A percentile compares a stretch with the other conserved stretches of the same genome.
Conservation (phyloP, 148 eudicot species). For the Selenicereus undatus region DNA sequence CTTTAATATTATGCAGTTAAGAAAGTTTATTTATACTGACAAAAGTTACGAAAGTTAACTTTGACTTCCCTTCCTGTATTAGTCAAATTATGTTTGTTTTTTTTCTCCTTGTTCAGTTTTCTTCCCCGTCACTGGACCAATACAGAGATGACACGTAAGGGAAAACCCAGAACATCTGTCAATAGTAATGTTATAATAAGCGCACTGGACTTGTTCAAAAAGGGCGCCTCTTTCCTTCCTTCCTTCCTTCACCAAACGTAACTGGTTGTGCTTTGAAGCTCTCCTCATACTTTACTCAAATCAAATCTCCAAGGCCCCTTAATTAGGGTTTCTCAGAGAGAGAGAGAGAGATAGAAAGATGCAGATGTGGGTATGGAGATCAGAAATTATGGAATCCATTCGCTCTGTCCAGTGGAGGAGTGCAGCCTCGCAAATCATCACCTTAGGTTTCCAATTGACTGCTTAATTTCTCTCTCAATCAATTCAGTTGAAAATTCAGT, state of each 20-base stretch:
- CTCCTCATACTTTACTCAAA: not conserved
- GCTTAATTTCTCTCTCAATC: not conserved
- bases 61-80: not conserved
- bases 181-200: not conserved
- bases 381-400: not conserved
- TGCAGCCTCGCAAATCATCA: constrained; percentile 3
- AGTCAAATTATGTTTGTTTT: not conserved
- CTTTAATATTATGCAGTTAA: too few species aligned
- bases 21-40: too few species aligned
- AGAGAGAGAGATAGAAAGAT: not conserved
- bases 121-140: constrained; percentile 8
- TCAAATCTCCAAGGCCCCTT: not conserved
- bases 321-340: not conserved
- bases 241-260: not conserved
- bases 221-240: constrained; percentile 5
- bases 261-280: not conserved
- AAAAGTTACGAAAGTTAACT: too few species aligned
- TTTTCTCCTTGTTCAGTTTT: not conserved
- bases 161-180: not conserved
- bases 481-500: not conserved
- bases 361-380: not conserved
- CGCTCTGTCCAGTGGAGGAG: constrained; percentile 4
- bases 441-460: constrained; percentile 6
- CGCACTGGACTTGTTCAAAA: not conserved
- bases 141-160: constrained; percentile 7